A percentile compares a stretch with the other conserved stretches of the same genome.
Conservation (phyloP, 176 grass and related monocot genomes). For the Ananas comosus region DNA sequence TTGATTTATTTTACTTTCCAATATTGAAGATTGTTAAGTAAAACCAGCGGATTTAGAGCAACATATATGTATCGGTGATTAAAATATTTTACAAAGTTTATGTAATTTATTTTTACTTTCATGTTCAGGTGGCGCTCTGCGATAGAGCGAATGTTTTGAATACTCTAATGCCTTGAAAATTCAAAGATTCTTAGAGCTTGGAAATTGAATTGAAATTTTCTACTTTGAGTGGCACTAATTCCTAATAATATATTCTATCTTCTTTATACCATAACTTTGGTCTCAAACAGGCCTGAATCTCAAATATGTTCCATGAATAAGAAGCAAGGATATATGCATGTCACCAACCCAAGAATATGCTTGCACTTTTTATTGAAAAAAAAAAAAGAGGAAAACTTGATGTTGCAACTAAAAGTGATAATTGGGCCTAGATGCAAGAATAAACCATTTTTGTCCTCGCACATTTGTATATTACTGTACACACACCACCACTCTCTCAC, state of each 20-base stretch:
- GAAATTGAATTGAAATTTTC: neutral
- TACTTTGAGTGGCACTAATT: neutral
- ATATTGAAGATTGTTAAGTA: too few species aligned
- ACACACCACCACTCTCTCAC: too few species aligned
- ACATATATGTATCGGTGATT: too few species aligned
- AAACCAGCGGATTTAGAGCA: too few species aligned
- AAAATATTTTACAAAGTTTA: too few species aligned
- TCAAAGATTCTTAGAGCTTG: constrained; percentile 6
- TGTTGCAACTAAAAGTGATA: constrained; percentile 4
- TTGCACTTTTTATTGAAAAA: too few species aligned
- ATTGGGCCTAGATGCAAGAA: constrained; percentile 1
- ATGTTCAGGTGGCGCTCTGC: neutral
- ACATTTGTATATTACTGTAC: too few species aligned
- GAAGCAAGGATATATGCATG: too few species aligned
- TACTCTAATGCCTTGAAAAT: neutral
- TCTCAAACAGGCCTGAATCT: neutral
- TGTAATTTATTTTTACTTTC: neutral
- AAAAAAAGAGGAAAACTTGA: neutral
- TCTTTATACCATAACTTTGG: neutral
- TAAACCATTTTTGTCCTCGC: too few species aligned
- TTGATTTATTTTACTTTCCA: too few species aligned
- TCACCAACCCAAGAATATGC: too few species aligned
- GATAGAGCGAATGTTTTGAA: neutral
- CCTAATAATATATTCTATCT: neutral
- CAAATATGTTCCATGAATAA: neutral